Conservation (phyloP, 768 basidiomycete genomes). For the Leccinum uliginosum region DNA sequence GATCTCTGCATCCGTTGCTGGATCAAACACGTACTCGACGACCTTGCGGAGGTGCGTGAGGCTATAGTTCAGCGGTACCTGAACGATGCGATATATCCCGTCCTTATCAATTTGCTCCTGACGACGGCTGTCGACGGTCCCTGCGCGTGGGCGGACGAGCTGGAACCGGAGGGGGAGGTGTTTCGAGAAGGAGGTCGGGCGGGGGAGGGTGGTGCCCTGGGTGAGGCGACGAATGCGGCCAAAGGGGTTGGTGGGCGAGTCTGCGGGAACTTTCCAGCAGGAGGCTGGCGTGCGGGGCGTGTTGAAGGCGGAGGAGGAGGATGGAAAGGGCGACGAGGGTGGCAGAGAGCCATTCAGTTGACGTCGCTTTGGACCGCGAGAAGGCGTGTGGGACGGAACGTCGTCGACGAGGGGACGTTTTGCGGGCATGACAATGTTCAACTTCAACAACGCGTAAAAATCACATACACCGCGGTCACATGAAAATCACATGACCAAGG, state of each 20-base stretch:
- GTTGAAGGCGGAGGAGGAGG: slow-evolving; percentile 23
- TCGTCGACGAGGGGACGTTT: slow-evolving; percentile 2
- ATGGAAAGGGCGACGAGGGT: slow-evolving; percentile 26
- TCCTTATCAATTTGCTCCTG: slow-evolving; percentile 34
- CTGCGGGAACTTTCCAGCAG: slow-evolving; percentile 47
- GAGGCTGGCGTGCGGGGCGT: slow-evolving; percentile 36
- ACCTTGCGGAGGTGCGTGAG: slow-evolving; percentile 62
- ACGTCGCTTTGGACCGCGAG: slow-evolving; percentile 28
- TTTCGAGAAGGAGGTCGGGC: slow-evolving; percentile 47
- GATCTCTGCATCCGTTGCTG: slow-evolving; percentile 25
- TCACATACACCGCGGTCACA: not conserved
- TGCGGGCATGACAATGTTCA: not conserved
- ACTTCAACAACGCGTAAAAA: not conserved
- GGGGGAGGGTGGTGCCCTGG: slow-evolving; percentile 36
- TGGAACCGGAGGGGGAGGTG: slow-evolving; percentile 66
- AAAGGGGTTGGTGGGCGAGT: slow-evolving; percentile 71
- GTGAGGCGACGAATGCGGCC: slow-evolving; percentile 47
- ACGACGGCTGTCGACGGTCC: slow-evolving; percentile 9
- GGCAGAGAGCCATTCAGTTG: slow-evolving; percentile 20
- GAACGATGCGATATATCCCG: slow-evolving; percentile 59
- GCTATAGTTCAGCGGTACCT: slow-evolving; percentile 68
- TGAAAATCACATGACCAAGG: not conserved
- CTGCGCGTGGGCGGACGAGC: slow-evolving; percentile 36
- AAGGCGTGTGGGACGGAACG: slow-evolving; percentile 26
- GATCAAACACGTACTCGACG: slow-evolving; percentile 54